Evolutionary conservation across 2,329 filamentous ascomycete species (phyloP), one percentile per base, ranked within the genome.

Genomic region (Periconia macrospinosa): DNA sequence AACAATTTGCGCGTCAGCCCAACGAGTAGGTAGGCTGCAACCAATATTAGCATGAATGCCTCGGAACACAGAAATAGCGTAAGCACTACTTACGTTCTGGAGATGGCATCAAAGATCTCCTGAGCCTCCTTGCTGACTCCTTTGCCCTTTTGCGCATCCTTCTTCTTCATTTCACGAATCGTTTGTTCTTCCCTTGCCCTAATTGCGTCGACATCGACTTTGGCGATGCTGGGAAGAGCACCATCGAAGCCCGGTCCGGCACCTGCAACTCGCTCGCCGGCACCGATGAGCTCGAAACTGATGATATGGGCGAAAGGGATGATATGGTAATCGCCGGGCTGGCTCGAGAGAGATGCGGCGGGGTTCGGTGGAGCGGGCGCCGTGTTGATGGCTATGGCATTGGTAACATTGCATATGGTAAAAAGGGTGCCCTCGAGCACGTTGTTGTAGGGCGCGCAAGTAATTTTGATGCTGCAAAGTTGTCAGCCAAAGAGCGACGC

Each of bases 371-470:
- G 69, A 11, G 77, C 65, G 17, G 78, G 71, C 13, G 78, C 77
- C 17, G 80, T 84, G 71, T 86, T 84, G 70, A 87, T 79, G 43
- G 82, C 83, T 61, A 88, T 76, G 53, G 86, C 75, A 62, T 86
- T 85, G 52, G 83, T 83, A 62, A 83, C 76, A 23, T 83, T 83
- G 68, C 82, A 83, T 44, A 81, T 83, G 27, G 84, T 85, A 72
- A 85, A 87, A 53, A 88, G 77, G 17, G 78, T 84, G 63, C 85
- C 85, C 70, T 87, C 84, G 54, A 85, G 73, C 20, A 78, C 81
- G 42, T 79, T 77, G 49, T 79, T 74, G 50, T 76, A 78, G 27
- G 78, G 73, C 15, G 78, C 76, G 47, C 83, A 86, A 52, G 78
- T 85, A 59, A 87, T 71, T 60, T 81, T 84, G 65, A 87, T 76